phyloP scores from a whole-genome alignment of 108 stramenopile genomes.

The Skeletonema potamos region DNA sequence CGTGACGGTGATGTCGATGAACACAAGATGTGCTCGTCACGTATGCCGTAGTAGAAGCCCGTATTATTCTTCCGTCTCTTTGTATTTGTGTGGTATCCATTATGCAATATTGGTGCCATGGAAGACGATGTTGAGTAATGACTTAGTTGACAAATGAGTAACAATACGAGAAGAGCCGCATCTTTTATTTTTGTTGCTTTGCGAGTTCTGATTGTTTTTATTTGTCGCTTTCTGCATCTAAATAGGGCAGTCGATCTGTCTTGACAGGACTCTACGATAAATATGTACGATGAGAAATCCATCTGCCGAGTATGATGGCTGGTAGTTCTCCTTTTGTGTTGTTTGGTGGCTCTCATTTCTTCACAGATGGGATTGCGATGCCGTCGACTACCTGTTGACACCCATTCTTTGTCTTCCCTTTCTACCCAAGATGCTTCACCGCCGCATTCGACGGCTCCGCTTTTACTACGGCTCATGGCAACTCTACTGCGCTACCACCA shows the following conservation, averaged over 20 bases:
- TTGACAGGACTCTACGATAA: neutral
- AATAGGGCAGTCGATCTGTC: neutral
- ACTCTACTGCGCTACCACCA: neutral
- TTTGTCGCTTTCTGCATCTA: too few relatives aligned
- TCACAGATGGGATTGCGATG: neutral
- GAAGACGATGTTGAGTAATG: neutral
- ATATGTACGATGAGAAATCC: neutral
- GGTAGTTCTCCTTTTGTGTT: neutral
- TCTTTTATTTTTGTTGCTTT: neutral
- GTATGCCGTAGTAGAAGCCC: conserved; percentile 54
- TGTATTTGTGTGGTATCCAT: neutral
- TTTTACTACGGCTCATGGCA: neutral
- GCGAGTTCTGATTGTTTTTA: neutral
- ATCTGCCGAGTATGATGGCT: neutral
- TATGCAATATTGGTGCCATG: neutral
- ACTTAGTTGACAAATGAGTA: neutral
- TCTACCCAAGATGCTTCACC: neutral
- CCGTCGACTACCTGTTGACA: neutral
- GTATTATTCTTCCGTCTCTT: conserved; percentile 46
- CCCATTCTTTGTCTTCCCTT: neutral
- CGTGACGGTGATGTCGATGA: neutral
- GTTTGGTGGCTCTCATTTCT: neutral
- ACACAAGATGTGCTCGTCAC: conserved; percentile 31
- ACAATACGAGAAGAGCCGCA: neutral
- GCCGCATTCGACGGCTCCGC: neutral